Evolutionary conservation across 306 rosid species (phyloP).

Genomic region (Dalbergia oliveri): DNA sequence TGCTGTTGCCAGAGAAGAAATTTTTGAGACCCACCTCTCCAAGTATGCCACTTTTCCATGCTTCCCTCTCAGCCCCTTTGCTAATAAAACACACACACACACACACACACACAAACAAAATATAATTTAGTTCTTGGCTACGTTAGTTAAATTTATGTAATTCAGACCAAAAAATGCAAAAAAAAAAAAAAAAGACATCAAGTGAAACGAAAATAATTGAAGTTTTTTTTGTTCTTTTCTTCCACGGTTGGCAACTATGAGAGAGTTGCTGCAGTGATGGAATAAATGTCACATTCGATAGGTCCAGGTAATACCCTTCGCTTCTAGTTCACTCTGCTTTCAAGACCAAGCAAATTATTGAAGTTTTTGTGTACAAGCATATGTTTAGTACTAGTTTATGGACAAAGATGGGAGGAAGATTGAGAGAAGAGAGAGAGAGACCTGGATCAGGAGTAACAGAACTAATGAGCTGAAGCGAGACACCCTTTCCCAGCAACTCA

Average conservation of each 20-base stretch:
- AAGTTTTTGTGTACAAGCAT: constrained; percentile 23
- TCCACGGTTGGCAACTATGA: neutral
- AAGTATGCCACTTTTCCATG: constrained; percentile 66
- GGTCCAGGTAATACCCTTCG: constrained; percentile 13
- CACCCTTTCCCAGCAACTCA: constrained; percentile 83
- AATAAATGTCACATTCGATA: neutral
- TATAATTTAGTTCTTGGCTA: neutral
- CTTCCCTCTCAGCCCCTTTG: constrained; percentile 56
- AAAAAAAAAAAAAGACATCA: neutral
- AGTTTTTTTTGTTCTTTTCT: neutral
- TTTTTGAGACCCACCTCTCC: constrained; percentile 76
- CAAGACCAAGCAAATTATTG: neutral
- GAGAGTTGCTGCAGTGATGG: neutral
- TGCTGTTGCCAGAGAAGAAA: constrained; percentile 51
- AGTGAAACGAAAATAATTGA: neutral
- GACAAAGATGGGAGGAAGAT: neutral
- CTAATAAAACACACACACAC: constrained; percentile 32
- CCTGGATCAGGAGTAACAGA: constrained; percentile 69
- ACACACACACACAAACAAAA: neutral
- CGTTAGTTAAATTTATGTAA: neutral
- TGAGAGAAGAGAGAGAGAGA: constrained; percentile 10
- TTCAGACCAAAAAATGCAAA: neutral
- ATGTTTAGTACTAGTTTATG: too few relatives aligned
- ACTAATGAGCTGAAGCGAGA: constrained; percentile 81
- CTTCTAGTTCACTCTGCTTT: constrained; percentile 17